phyloP scores from a whole-genome alignment of 176 grass and related monocot genomes.

The Phyllostachys edulis region DNA sequence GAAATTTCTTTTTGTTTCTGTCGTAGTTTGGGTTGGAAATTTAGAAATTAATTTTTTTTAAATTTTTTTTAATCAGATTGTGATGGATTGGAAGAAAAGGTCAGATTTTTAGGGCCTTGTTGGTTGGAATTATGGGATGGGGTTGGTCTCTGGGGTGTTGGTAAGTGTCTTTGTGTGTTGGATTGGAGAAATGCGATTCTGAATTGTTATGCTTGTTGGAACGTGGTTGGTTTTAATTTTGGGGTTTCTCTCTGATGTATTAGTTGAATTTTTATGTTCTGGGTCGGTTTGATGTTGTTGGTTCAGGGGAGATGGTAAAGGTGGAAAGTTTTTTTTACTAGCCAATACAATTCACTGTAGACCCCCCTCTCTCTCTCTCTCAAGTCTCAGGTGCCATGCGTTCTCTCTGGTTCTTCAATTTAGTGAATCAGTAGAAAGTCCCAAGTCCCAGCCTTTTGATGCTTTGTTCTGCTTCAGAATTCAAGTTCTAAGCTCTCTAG shows the following conservation, averaged over 20 bases:
- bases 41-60: neutral
- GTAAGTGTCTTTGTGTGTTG: constrained; percentile 10
- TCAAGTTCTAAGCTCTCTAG: neutral
- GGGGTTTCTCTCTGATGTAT: neutral
- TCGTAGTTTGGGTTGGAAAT: neutral
- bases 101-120: neutral
- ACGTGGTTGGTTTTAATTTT: neutral
- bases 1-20: neutral
- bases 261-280: neutral
- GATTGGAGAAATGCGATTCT: neutral
- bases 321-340: neutral
- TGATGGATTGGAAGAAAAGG: neutral
- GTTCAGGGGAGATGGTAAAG: neutral
- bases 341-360: neutral
- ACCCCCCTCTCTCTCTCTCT: no score
- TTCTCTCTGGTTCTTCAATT: neutral
- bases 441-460: neutral
- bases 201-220: constrained; percentile 11
- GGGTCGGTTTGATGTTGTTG: neutral
- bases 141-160: neutral
- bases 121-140: neutral
- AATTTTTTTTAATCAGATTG: neutral
- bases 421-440: neutral
- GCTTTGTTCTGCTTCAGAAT: neutral
- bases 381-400: neutral